phyloP scores from a whole-genome alignment of 176 grass and related monocot species.

The Raddia distichophylla region DNA sequence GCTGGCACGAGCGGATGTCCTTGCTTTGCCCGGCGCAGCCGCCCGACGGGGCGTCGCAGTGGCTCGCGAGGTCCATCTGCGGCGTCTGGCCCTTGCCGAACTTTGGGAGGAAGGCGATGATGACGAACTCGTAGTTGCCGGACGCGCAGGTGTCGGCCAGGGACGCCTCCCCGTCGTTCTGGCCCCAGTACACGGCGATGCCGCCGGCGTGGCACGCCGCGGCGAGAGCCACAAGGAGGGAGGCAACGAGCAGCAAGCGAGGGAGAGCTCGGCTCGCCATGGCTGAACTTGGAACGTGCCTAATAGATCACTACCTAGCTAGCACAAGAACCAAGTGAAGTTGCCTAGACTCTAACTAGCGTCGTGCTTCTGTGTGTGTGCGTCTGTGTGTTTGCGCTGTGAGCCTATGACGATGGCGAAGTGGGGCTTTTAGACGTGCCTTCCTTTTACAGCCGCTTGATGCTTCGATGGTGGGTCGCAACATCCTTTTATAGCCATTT shows the following conservation, averaged over 20 bases:
- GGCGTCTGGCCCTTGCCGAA: conserved; percentile 77
- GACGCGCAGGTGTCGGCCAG: conserved; percentile 49
- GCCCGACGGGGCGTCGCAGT: conserved; percentile 58
- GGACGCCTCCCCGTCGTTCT: conserved; percentile 61
- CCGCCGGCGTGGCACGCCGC: conserved; percentile 51
- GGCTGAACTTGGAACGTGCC: conserved; percentile 3
- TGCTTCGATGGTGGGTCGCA: not conserved
- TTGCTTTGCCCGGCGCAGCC: conserved; percentile 51
- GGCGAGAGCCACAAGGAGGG: conserved; percentile 16
- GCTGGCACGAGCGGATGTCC: conserved; percentile 61
- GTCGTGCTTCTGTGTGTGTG: not conserved
- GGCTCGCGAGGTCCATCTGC: conserved; percentile 55
- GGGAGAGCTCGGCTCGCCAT: conserved; percentile 35
- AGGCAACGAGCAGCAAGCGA: conserved; percentile 11
- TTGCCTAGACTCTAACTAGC: not conserved
- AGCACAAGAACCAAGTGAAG: not conserved
- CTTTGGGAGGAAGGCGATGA: conserved; percentile 65
- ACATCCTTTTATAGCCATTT: no score
- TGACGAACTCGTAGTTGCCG: conserved; percentile 59
- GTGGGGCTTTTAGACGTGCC: not conserved
- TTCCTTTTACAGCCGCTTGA: conserved; percentile 23
- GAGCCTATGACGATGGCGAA: not conserved
- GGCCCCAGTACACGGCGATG: conserved; percentile 69
- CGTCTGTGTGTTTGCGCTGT: not conserved
- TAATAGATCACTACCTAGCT: not conserved